Percentiles rank a stretch among this genome's conserved stretches.
These are phyloP conservation scores for Candida stauntonica DNA, from an alignment of 805 yeast species.

Conservation along the genomic window DNA sequence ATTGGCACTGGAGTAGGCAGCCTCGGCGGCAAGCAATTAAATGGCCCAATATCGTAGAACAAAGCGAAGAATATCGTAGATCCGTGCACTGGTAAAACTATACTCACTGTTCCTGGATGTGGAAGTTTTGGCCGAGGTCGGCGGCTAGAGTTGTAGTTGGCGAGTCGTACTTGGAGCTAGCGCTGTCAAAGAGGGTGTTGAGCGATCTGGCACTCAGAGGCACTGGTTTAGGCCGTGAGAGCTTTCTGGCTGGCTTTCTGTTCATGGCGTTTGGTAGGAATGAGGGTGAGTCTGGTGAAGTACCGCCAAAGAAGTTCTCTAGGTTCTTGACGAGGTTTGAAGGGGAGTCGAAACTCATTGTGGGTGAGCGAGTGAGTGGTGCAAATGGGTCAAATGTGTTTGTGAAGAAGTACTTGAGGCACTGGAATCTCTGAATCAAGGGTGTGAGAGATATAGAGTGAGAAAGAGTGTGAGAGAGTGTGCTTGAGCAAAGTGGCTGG, in stretches of 20 bases:
- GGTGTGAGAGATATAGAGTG: too few species aligned
- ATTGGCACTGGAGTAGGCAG: background rate
- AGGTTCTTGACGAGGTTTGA: constrained; percentile 21
- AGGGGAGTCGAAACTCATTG: constrained; percentile 24
- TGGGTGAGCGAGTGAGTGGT: background rate
- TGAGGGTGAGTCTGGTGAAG: constrained; percentile 27
- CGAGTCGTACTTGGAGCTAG: constrained; percentile 27
- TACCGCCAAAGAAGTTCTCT: constrained; percentile 20
- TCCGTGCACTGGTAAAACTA: too few species aligned
- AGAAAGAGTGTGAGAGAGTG: background rate
- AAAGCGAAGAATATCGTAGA: too few species aligned
- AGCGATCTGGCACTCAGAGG: constrained; percentile 11
- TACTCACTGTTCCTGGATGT: constrained; percentile 27
- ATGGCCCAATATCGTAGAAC: too few species aligned
- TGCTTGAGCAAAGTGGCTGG: background rate
- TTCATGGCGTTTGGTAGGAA: constrained; percentile 17
- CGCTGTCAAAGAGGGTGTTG: constrained; percentile 14
- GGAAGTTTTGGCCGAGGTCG: constrained; percentile 35
- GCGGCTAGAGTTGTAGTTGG: constrained; percentile 38
- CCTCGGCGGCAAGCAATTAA: too few species aligned
- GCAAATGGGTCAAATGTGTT: background rate
- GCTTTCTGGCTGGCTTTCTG: constrained; percentile 12
- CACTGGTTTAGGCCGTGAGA: constrained; percentile 20
- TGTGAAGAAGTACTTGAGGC: too few species aligned
- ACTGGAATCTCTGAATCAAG: too few species aligned